phyloP scores from a whole-genome alignment of 495 filamentous ascomycete species.

The Penicillium parvum region DNA sequence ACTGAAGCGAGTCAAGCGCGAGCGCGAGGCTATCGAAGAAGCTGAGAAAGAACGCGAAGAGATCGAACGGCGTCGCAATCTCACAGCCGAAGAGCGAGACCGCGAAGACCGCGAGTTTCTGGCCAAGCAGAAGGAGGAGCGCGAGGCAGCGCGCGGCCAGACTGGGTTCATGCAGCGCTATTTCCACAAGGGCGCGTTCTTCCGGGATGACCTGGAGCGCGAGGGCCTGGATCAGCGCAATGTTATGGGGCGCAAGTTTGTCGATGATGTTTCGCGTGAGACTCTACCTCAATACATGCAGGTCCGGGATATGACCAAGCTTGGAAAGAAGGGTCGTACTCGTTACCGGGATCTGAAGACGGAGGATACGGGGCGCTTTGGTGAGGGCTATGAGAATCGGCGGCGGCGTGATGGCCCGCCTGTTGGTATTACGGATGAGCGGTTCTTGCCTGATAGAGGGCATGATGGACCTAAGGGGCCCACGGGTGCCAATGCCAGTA shows the following conservation, averaged over 20 bases:
- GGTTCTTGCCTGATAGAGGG: slow-evolving; percentile 63
- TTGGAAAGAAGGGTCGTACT: slow-evolving; percentile 88
- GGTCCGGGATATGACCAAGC: slow-evolving; percentile 86
- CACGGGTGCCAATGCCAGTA: slow-evolving; percentile 49
- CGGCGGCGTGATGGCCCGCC: slow-evolving; percentile 37
- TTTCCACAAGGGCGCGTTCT: slow-evolving; percentile 96
- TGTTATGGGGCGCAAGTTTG: slow-evolving; percentile 73
- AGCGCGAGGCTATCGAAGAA: slow-evolving; percentile 76
- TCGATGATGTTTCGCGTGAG: slow-evolving; percentile 74
- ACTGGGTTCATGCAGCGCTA: slow-evolving; percentile 94
- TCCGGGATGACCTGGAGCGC: slow-evolving; percentile 69
- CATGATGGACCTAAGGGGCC: slow-evolving; percentile 36
- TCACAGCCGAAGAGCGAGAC: slow-evolving; percentile 81
- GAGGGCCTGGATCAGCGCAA: slow-evolving; percentile 71
- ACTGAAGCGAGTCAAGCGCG: slow-evolving; percentile 78
- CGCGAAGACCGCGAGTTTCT: slow-evolving; percentile 80
- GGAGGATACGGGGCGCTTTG: slow-evolving; percentile 92
- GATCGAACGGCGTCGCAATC: slow-evolving; percentile 78
- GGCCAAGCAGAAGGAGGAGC: slow-evolving; percentile 75
- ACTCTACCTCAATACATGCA: slow-evolving; percentile 89
- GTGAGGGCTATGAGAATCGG: slow-evolving; percentile 51
- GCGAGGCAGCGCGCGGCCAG: slow-evolving; percentile 74
- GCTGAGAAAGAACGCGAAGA: slow-evolving; percentile 85
- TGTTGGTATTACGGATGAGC: slow-evolving; percentile 56
- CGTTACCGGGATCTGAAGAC: slow-evolving; percentile 82